phyloP scores from a whole-genome alignment of 345 rosid genomes.

The Schrenkiella parvula region DNA sequence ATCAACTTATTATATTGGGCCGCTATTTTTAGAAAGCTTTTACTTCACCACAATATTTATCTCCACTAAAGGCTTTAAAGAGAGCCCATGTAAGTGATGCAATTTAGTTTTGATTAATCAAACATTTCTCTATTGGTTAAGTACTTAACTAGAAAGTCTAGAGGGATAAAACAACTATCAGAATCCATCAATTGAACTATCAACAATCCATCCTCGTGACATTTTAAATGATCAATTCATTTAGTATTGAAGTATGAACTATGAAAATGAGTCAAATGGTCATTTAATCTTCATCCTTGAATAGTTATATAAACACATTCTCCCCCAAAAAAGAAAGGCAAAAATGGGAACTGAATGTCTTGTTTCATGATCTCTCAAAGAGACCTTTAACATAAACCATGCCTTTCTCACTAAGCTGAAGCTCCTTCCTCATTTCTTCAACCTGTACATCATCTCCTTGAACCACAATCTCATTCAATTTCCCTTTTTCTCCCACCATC shows the following conservation, averaged over 20 bases:
- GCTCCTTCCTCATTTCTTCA: slow-evolving; percentile 86
- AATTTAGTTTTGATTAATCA: too few species aligned
- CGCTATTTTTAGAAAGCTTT: too few species aligned
- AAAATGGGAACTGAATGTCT: slow-evolving; percentile 6
- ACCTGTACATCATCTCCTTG: slow-evolving; percentile 96
- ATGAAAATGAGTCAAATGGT: slow-evolving; percentile 1
- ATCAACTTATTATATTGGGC: too few species aligned
- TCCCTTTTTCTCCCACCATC: slow-evolving; percentile 56
- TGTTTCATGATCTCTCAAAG: slow-evolving; percentile 56
- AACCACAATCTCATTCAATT: slow-evolving; percentile 58
- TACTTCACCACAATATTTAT: too few species aligned
- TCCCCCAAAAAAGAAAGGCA: slow-evolving; percentile 7
- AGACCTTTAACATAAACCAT: slow-evolving; percentile 92
- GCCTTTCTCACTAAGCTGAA: slow-evolving; percentile 75
- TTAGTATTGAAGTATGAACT: not conserved
- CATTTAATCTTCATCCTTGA: not conserved
- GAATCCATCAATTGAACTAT: too few species aligned
- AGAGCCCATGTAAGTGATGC: too few species aligned
- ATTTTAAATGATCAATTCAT: not conserved
- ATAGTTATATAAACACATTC: slow-evolving; percentile 1
- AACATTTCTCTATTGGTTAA: too few species aligned
- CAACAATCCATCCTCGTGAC: not conserved
- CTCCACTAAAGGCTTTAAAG: too few species aligned
- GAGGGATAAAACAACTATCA: too few species aligned
- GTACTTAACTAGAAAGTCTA: too few species aligned